These are phyloP conservation scores for Decorospora gaudefroyi DNA, from an alignment of 2,329 filamentous ascomycete genomes.

Conservation along the genomic window DNA sequence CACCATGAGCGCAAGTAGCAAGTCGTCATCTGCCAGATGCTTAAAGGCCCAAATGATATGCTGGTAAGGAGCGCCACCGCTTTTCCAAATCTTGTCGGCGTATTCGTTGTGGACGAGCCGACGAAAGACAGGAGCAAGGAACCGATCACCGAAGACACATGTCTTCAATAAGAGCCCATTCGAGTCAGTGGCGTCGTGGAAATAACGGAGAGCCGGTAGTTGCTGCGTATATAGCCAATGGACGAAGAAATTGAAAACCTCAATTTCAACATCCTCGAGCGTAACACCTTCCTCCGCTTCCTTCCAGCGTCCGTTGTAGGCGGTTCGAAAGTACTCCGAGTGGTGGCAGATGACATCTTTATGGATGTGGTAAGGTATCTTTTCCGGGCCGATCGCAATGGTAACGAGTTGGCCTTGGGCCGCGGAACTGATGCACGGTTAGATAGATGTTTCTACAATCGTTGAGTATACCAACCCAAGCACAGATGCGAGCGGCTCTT, in stretches of 20 bases:
- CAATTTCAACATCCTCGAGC: neutral
- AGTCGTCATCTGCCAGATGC: neutral
- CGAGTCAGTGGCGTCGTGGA: too few relatives aligned
- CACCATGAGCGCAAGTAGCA: neutral
- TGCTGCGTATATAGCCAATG: slow-evolving; percentile 3
- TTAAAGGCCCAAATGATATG: neutral
- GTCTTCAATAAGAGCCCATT: neutral
- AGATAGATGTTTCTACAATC: too few relatives aligned
- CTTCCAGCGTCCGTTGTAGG: neutral
- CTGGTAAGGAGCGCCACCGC: accelerated
- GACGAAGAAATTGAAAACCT: neutral
- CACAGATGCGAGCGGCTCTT: too few relatives aligned
- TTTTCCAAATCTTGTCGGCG: neutral
- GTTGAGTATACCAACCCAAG: too few relatives aligned
- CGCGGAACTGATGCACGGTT: neutral
- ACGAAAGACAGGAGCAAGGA: neutral
- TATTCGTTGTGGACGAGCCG: neutral
- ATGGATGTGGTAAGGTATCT: neutral
- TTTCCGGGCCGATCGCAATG: neutral
- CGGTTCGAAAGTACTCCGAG: neutral
- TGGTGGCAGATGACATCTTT: neutral
- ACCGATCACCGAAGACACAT: neutral
- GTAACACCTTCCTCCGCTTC: neutral
- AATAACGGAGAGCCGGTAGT: neutral
- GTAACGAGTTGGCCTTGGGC: neutral